phyloP scores from a whole-genome alignment of 352 stramenopile species.

The Phytopythium delawarense region DNA sequence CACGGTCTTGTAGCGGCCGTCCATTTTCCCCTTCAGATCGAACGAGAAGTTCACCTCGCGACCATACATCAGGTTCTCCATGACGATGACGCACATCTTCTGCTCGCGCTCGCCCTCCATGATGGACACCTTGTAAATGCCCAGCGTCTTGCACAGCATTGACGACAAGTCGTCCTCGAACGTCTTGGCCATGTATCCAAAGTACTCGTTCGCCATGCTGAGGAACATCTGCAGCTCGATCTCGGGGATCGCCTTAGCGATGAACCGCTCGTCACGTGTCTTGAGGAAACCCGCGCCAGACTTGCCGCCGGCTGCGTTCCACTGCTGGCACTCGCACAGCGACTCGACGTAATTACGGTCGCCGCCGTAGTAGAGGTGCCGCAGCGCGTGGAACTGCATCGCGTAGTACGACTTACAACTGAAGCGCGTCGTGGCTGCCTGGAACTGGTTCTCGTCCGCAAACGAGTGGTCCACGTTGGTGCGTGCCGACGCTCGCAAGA shows the following conservation, averaged over 20 bases:
- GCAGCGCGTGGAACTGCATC: constrained; percentile 85
- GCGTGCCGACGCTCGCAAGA: constrained; percentile 56
- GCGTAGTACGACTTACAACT: constrained; percentile 88
- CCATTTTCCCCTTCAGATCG: constrained; percentile 87
- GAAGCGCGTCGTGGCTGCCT: constrained; percentile 67
- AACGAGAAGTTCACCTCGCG: constrained; percentile 85
- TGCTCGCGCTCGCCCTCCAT: constrained; percentile 54
- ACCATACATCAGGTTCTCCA: constrained; percentile 87
- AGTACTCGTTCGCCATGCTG: constrained; percentile 88
- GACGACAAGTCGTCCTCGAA: constrained; percentile 84
- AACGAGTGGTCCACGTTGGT: constrained; percentile 87
- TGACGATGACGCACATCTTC: constrained; percentile 86
- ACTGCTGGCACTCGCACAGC: constrained; percentile 82
- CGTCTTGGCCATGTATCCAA: constrained; percentile 86
- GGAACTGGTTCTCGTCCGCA: constrained; percentile 84
- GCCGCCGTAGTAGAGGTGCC: constrained; percentile 78
- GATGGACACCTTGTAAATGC: constrained; percentile 85
- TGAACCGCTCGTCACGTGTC: constrained; percentile 84
- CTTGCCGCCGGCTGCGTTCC: constrained; percentile 83
- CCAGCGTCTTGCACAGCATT: constrained; percentile 86
- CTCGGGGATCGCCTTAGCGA: constrained; percentile 82
- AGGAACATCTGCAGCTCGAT: constrained; percentile 89
- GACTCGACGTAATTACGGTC: constrained; percentile 87
- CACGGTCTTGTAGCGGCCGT: constrained; percentile 67
- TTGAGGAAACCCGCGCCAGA: constrained; percentile 84